Evolutionary conservation across 1,284 basidiomycete genomes (phyloP), one percentile per base, ranked within the genome.

Genomic region (Tranzscheliella williamsii): DNA sequence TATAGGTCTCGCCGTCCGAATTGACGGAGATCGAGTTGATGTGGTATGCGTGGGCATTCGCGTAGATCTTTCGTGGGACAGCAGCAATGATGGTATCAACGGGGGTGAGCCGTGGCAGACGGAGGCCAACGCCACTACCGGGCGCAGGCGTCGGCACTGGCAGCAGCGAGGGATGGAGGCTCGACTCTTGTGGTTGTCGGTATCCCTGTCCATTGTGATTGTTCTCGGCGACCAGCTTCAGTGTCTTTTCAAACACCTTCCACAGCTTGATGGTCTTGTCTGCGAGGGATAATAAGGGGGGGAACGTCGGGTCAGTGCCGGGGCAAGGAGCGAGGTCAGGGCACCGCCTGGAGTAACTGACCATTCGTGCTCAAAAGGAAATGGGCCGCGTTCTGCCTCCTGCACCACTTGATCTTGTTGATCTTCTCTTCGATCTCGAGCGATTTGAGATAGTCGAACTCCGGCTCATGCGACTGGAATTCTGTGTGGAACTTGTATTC

Each of bases 401-500:
- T 92, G 84, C 93, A 97, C 95, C 95, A 98, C 79, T 93, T 91
- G 84, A 98, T 99, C 85, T 96, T 91, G 84, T 98, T 98, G 84
- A 98, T 98, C 87, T 99, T 98, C 83, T 98, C 95, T 81, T 99
- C 95, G 79, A 99, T 99, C 84, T 98, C 95, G 68, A 98, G 84
- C 24, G 91, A 95, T 83, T 99, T 99, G 79, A 99, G 87, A 79
- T 99, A 99, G 83, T 99, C 95, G 80, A 99, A 99, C 80, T 99
- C 95, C 51, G 95, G 95, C 79, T 99, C 95, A 79, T 99, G 95
- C 34, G 91, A 95, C 83, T 99, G 95, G 79, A 98, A 95, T 81
- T 99, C 95, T 55, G 95, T 98, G 80, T 98, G 97, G 81, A 98
- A 99, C 81, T 97, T 97, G 86, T 99, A 98, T 81, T 99, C 95